Base-by-base conservation (phyloP, 768 basidiomycete species). In the Lactarius sp. region DNA sequence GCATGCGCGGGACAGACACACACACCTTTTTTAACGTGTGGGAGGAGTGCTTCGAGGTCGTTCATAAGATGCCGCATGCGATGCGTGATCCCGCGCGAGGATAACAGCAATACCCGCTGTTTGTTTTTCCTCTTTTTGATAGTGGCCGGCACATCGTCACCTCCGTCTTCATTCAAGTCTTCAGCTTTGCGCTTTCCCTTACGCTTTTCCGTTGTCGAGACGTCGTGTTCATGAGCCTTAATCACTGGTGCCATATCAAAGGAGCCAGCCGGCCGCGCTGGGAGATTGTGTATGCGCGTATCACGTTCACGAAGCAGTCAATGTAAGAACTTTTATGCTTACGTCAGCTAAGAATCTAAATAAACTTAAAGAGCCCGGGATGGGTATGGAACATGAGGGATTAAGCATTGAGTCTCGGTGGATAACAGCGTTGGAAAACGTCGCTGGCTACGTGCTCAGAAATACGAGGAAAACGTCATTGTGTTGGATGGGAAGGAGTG, bases 1-100 rank as follows among this genome's bases (percentile, higher is more conserved):
- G 9, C 1, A 46, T 18, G 54, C 16, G 9, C 4, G 16, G 10
- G 42, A 18, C 18, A 6, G 42, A 44, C 4, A 6, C 56, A 52
- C 83, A 60, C 56, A 92, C 97, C 97, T 80, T 97, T 98, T 79
- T 98, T 99, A 3, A 91, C 83, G 75, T 99, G 97, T 6, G 97
- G 97, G 10, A 99, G 74, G 34, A 99, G 77, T 0, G 81, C 84
- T 73, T 95, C 92, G 58, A 99, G 72, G 74, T 99, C 97, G 69
- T 87, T 90, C 93, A 98, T 94, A 62, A 99, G 79, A 75, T 99
- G 97, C 66, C 97, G 79, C 94, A 98, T 98, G 33, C 97, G 84
- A 75, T 95, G 90, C 20, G 94, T 98, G 60, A 98, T 83, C 57
- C 97, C 97, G 61, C 97, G 82, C 55, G 96, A 98, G 47, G 90